phyloP scores from a whole-genome alignment of 2,329 filamentous ascomycete genomes.

The Colletotrichum magnum region DNA sequence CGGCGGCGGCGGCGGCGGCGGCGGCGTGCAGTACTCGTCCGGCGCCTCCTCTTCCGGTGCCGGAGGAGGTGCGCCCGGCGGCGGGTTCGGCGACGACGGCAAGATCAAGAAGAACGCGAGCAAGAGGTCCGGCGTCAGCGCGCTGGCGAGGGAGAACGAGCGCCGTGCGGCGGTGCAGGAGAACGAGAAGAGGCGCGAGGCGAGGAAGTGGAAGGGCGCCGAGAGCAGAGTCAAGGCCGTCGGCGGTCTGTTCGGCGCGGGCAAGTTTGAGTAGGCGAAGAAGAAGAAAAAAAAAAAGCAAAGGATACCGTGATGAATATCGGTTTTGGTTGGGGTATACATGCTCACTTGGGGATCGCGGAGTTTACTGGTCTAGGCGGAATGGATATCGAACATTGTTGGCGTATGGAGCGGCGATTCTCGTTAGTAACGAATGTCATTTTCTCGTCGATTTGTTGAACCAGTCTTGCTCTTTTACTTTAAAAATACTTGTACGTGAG shows the following conservation, averaged over 20 bases:
- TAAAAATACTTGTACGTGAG: too few species aligned
- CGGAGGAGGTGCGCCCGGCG: slow-evolving; percentile 24
- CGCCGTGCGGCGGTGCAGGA: slow-evolving; percentile 68
- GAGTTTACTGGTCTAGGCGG: background rate
- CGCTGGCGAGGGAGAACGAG: slow-evolving; percentile 72
- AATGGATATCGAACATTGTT: background rate
- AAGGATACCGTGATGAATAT: slow-evolving; percentile 6
- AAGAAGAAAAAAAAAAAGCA: background rate
- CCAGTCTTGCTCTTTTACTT: too few species aligned
- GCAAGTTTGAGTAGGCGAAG: slow-evolving; percentile 63
- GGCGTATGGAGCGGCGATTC: background rate
- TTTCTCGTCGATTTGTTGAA: too few species aligned
- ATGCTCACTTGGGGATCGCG: background rate
- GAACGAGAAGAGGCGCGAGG: slow-evolving; percentile 70
- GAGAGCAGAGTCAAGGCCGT: slow-evolving; percentile 70
- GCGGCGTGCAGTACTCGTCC: too few species aligned
- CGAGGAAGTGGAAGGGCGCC: slow-evolving; percentile 70
- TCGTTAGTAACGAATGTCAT: too few species aligned
- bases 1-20: slow-evolving; percentile 8
- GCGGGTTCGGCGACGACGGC: slow-evolving; percentile 58
- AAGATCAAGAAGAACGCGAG: slow-evolving; percentile 73
- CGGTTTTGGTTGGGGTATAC: background rate
- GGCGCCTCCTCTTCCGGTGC: background rate
- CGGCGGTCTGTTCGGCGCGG: slow-evolving; percentile 70
- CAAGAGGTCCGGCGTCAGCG: slow-evolving; percentile 73